A percentile compares a stretch with the other conserved stretches of the same genome.
Conservation (phyloP, 495 filamentous ascomycete species). For the Penicillium silybi region DNA sequence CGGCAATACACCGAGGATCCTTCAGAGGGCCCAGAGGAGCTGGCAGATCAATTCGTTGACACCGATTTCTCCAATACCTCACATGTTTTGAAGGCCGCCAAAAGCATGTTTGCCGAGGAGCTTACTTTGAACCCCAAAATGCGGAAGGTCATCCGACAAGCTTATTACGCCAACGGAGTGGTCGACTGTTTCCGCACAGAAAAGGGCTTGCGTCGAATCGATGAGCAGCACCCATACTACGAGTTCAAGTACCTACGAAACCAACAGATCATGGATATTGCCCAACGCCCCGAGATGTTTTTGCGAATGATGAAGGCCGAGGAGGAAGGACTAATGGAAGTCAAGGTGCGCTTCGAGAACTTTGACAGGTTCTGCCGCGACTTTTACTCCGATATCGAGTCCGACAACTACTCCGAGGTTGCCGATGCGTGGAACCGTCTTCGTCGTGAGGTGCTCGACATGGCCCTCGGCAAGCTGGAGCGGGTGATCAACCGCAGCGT, state of each 20-base stretch:
- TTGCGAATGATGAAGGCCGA: constrained; percentile 96
- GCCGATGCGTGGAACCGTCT: constrained; percentile 93
- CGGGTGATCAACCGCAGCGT: constrained; percentile 80
- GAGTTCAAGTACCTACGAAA: constrained; percentile 96
- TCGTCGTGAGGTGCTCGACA: constrained; percentile 75
- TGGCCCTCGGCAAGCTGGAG: constrained; percentile 78
- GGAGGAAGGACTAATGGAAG: constrained; percentile 83
- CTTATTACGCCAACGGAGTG: constrained; percentile 75
- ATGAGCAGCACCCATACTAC: constrained; percentile 93
- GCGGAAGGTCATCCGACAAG: constrained; percentile 77
- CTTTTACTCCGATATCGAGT: constrained; percentile 77
- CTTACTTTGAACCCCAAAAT: constrained; percentile 83
- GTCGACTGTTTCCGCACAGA: constrained; percentile 88
- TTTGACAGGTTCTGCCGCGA: constrained; percentile 67
- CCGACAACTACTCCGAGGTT: constrained; percentile 90
- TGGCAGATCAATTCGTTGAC: constrained; percentile 72
- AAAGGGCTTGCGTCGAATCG: constrained; percentile 89
- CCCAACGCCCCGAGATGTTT: constrained; percentile 78
- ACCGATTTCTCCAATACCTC: constrained; percentile 74
- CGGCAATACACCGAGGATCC: constrained; percentile 83
- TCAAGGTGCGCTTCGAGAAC: constrained; percentile 70
- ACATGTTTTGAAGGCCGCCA: constrained; percentile 71
- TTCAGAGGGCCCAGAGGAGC: constrained; percentile 66
- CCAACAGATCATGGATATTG: constrained; percentile 76
- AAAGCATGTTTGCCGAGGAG: constrained; percentile 87